These are phyloP conservation scores for Volvariella volvacea DNA, from an alignment of 1,284 basidiomycete species.

Conservation along the genomic window DNA sequence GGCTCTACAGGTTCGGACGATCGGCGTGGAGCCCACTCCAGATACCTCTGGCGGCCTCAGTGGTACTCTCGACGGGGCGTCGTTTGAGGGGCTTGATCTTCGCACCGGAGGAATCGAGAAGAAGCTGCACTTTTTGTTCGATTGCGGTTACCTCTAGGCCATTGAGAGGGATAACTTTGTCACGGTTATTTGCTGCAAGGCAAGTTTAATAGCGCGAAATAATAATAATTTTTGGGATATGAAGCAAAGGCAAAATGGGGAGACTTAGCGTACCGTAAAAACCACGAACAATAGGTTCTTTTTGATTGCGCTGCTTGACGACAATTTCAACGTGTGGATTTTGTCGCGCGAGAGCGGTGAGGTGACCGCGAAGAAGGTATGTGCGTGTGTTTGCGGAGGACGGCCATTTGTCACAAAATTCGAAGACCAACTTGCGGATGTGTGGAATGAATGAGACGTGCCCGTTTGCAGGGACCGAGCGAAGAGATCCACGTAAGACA, in stretches of 20 bases:
- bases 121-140: conserved; percentile 69
- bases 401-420: conserved; percentile 77
- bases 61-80: conserved; percentile 67
- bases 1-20: conserved; percentile 32
- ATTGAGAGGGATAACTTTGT: conserved; percentile 75
- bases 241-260: conserved; percentile 3
- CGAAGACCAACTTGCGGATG: conserved; percentile 76
- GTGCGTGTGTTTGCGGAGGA: conserved; percentile 66
- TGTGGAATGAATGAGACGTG: conserved; percentile 65
- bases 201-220: conserved; percentile 6
- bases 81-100: conserved; percentile 75
- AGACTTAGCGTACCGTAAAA: conserved; percentile 54
- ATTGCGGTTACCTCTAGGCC: conserved; percentile 66
- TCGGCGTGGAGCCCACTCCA: conserved; percentile 80
- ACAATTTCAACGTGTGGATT: conserved; percentile 81
- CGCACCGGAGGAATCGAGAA: conserved; percentile 78
- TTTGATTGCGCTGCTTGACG: conserved; percentile 64
- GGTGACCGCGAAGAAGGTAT: conserved; percentile 51
- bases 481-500: conserved; percentile 49
- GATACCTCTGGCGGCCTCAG: conserved; percentile 76
- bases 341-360: conserved; percentile 55
- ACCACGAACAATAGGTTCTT: conserved; percentile 70
- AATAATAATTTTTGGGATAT: conserved; percentile 9
- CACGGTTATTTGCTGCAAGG: conserved; percentile 61
- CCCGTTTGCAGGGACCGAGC: conserved; percentile 63